Percentiles rank a stretch among this genome's conserved stretches.
Conservation (phyloP, 2,329 filamentous ascomycete species). For the Lasiodiplodia sp. region DNA sequence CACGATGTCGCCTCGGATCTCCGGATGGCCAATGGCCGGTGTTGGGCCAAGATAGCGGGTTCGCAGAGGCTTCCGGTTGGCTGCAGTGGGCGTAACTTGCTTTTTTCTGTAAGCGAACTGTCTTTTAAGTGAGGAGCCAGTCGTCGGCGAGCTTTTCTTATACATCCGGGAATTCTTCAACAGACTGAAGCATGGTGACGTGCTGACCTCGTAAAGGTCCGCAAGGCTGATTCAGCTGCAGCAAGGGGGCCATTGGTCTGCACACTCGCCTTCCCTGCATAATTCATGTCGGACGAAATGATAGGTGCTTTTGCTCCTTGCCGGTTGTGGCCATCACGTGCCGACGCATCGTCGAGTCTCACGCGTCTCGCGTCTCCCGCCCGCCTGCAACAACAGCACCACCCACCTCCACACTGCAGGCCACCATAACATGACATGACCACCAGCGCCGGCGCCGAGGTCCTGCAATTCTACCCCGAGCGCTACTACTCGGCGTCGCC, state of each 20-base stretch:
- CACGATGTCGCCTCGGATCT: neutral
- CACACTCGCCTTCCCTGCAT: neutral
- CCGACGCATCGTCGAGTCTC: neutral
- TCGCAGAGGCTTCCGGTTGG: neutral
- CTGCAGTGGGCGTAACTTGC: neutral
- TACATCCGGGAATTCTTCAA: neutral
- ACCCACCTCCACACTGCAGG: neutral
- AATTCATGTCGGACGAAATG: neutral
- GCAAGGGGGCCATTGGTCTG: neutral
- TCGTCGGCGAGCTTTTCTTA: neutral
- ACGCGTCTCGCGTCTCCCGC: constrained; percentile 5
- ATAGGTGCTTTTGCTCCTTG: neutral
- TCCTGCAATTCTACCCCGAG: constrained; percentile 59
- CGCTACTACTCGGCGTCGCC: constrained; percentile 67
- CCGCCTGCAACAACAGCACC: neutral
- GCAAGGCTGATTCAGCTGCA: neutral
- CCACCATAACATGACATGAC: constrained; percentile 48
- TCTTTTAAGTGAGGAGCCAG: neutral
- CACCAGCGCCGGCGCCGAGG: constrained; percentile 33
- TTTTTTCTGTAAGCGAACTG: neutral
- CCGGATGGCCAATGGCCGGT: neutral
- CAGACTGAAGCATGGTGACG: neutral
- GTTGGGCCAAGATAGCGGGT: neutral
- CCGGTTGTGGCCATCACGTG: constrained; percentile 4
- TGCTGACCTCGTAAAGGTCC: neutral